A percentile compares a stretch with the other conserved stretches of the same genome.
phyloP scores from a whole-genome alignment of 2,329 filamentous ascomycete species.

The Paradendryphiella salina region DNA sequence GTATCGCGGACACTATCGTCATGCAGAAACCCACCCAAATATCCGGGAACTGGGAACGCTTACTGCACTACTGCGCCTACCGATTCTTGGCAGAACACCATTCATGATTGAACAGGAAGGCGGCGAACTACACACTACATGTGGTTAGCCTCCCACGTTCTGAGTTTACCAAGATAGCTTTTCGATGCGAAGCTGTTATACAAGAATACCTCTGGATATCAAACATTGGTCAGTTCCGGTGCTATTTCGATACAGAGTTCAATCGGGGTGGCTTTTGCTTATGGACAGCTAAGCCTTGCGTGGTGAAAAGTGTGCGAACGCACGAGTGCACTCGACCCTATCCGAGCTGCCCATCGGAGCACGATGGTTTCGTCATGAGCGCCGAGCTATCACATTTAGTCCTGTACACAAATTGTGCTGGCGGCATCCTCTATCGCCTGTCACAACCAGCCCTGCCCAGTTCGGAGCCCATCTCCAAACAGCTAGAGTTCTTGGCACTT shows the following conservation, averaged over 20 bases:
- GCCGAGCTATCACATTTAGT: neutral
- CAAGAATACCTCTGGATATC: neutral
- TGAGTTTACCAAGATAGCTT: neutral
- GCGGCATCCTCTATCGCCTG: constrained; percentile 1
- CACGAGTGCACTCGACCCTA: neutral
- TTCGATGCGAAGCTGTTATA: neutral
- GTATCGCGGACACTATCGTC: constrained; percentile 3
- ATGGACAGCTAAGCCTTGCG: neutral
- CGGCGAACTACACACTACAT: constrained; percentile 2
- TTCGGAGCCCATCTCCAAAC: constrained; percentile 6
- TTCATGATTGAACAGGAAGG: constrained; percentile 8
- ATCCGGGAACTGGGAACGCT: constrained; percentile 14
- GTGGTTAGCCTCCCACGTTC: neutral
- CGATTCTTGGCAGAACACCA: constrained; percentile 6
- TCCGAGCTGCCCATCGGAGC: neutral
- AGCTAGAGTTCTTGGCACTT: constrained; percentile 11
- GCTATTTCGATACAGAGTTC: too few relatives aligned
- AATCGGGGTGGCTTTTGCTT: neutral
- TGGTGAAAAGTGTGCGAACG: neutral
- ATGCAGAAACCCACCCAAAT: constrained; percentile 5
- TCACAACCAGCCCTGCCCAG: constrained; percentile 1
- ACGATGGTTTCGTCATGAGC: neutral
- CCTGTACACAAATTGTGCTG: constrained; percentile 1
- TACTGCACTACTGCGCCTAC: constrained; percentile 1
- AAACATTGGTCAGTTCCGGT: too few relatives aligned